Evolutionary conservation across 2,329 filamentous ascomycete genomes (phyloP), one percentile per base, ranked within the genome.

Genomic region (Hymenotorrendiella dingleyae): DNA sequence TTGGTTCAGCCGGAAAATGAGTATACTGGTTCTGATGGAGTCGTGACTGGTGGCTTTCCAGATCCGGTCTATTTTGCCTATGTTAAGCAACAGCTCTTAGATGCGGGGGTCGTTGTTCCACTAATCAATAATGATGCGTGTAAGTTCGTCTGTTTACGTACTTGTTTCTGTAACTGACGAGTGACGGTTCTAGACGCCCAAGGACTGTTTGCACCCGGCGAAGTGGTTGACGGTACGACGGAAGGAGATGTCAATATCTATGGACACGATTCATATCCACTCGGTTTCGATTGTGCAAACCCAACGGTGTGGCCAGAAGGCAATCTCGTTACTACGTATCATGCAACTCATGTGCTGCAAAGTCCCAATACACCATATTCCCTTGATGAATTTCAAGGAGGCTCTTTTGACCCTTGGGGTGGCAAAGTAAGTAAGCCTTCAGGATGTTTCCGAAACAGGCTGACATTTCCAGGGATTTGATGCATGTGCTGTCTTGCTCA

Each of bases 1-100:
- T 66, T 91, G 1, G 73, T 84, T 30, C 87, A 94, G 60, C 82
- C 84, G 0, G 87, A 94, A 60, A 94, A 93, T 49, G 87, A 93
- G 60, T 90, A 91, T 57, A 80, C 74, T 1, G 63, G 67, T 14
- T 70, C 69, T 1, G 63, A 66, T 12, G 64, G 64, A 4, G 66
- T 66, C 2, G 65, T 73, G n/a, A 60, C 63, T 3, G 61, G 64
- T 0, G 62, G 65, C 2, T 86, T 83, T 50, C 82, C 82, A 0
- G 79, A 87, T 54, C 69, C 72, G 0, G 68, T 72, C 0, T 93
- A 90, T 58, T 78, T 90, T 62, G 71, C 78, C 42, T 80, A 83
- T 49, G 78, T 90, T 5, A 75, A 82, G 34, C 70, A 87, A 23
- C 82, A 87, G 56, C 76, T 78, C 16, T 70, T 77, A 9, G 68